These are phyloP conservation scores for Pyrenopolyporus hunteri DNA, from an alignment of 495 filamentous ascomycete species.

Conservation along the genomic window DNA sequence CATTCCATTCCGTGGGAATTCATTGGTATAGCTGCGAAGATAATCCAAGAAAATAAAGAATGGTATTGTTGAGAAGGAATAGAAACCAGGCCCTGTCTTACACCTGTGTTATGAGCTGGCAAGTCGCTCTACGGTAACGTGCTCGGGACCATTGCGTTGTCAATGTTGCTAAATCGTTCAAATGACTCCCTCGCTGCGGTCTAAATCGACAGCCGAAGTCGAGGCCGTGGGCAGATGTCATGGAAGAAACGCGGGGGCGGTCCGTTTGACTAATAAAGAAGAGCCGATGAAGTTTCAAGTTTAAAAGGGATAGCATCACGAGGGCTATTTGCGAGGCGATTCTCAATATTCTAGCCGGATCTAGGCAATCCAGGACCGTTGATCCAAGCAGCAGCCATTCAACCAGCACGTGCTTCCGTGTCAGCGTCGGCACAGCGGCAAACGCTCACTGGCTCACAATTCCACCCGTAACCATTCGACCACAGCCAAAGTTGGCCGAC, in stretches of 20 bases:
- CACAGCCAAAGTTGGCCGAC: conserved; percentile 18
- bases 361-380: conserved; percentile 27
- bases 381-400: conserved; percentile 13
- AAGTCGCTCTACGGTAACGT: conserved; percentile 28
- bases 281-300: conserved; percentile 30
- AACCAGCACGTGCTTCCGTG: conserved; percentile 23
- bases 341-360: conserved; percentile 32
- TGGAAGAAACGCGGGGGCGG: conserved; percentile 28
- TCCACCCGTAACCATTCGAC: conserved; percentile 29
- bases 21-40: conserved; percentile 10
- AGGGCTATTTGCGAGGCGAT: conserved; percentile 30
- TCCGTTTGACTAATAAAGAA: conserved; percentile 25
- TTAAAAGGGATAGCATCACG: conserved; percentile 32
- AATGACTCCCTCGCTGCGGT: conserved; percentile 26
- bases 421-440: conserved; percentile 14
- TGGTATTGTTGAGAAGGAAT: no score
- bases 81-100: conserved; percentile 26
- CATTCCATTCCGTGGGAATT: no score
- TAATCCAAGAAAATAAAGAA: background rate
- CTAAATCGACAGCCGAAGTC: conserved; percentile 13
- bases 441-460: background rate
- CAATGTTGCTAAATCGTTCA: conserved; percentile 37
- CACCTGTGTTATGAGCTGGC: conserved; percentile 36
- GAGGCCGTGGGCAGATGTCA: conserved; percentile 14
- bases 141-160: conserved; percentile 31